Percentiles rank a stretch among this genome's conserved stretches.
Evolutionary conservation across 306 rosid genomes (phyloP).

Genomic region (Sicyos baderoa): DNA sequence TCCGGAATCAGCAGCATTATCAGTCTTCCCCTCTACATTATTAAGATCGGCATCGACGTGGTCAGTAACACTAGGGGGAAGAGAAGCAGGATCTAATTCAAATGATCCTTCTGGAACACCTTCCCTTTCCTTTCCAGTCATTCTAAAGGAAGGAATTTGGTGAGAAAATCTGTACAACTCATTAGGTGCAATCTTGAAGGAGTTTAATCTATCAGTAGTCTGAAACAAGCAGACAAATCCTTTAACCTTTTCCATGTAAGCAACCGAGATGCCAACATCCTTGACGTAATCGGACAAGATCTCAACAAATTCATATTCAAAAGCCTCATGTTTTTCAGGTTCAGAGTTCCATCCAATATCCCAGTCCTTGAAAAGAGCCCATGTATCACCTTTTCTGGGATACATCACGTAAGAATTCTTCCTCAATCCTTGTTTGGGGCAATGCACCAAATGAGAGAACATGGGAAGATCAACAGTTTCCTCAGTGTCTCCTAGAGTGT

Average conservation of each 20-base stretch:
- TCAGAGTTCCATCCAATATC: conserved; percentile 63
- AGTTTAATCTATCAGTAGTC: conserved; percentile 27
- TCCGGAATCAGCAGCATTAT: conserved; percentile 19
- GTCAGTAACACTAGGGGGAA: conserved; percentile 40
- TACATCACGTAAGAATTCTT: conserved; percentile 35
- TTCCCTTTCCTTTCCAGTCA: conserved; percentile 67
- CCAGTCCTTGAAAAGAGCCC: conserved; percentile 88
- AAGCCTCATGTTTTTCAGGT: conserved; percentile 37
- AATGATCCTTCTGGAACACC: conserved; percentile 71
- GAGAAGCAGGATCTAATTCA: conserved; percentile 79
- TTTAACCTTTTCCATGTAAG: conserved; percentile 55
- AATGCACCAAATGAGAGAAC: conserved; percentile 67
- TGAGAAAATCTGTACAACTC: conserved; percentile 74
- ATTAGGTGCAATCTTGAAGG: conserved; percentile 40
- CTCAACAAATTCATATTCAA: conserved; percentile 56
- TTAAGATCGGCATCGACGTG: conserved; percentile 24
- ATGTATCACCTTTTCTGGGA: conserved; percentile 80
- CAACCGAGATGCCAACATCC: conserved; percentile 43
- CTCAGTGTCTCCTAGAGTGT: conserved; percentile 32
- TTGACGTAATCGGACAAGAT: conserved; percentile 52
- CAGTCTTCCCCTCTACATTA: conserved; percentile 27
- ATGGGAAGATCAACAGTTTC: conserved; percentile 27
- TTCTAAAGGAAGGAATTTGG: conserved; percentile 54
- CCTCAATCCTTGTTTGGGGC: conserved; percentile 30
- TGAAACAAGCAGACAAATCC: conserved; percentile 81